A percentile compares a stretch with the other conserved stretches of the same genome.
phyloP scores from a whole-genome alignment of 2,329 filamentous ascomycete species.

The Herpotrichia juniperi region DNA sequence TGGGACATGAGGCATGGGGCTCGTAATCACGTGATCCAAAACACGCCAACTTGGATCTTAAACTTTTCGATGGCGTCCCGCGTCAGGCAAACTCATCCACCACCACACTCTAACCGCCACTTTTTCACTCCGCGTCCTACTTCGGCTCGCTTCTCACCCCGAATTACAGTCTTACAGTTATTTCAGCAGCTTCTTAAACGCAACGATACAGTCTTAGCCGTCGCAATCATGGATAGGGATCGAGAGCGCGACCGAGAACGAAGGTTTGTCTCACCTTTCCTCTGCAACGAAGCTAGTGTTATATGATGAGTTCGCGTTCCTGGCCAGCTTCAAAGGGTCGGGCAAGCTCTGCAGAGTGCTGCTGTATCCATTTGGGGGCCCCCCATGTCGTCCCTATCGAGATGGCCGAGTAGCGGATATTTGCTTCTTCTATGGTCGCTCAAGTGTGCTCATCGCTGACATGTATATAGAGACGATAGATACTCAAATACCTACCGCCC shows the following conservation, averaged over 20 bases:
- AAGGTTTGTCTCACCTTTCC: constrained; percentile 46
- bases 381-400: no score
- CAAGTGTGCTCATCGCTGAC: constrained; percentile 17
- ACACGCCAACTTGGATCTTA: constrained; percentile 27
- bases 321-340: background rate
- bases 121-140: background rate
- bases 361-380: background rate
- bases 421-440: background rate
- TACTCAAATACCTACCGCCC: constrained; percentile 47
- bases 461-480: constrained; percentile 36
- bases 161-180: background rate
- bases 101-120: background rate
- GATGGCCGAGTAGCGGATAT: no score
- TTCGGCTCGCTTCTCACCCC: background rate
- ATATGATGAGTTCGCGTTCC: background rate
- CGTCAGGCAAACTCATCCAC: background rate
- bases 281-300: background rate
- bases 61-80: constrained; percentile 26
- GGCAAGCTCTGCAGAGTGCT: background rate
- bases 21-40: background rate
- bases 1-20: background rate
- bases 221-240: constrained; percentile 43
- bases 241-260: constrained; percentile 49
- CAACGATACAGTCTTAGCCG: background rate
- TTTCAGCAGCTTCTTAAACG: background rate